Percentiles rank a stretch among this genome's conserved stretches.
phyloP scores from a whole-genome alignment of 1,284 basidiomycete genomes.

The Puccinia brachypodii region DNA sequence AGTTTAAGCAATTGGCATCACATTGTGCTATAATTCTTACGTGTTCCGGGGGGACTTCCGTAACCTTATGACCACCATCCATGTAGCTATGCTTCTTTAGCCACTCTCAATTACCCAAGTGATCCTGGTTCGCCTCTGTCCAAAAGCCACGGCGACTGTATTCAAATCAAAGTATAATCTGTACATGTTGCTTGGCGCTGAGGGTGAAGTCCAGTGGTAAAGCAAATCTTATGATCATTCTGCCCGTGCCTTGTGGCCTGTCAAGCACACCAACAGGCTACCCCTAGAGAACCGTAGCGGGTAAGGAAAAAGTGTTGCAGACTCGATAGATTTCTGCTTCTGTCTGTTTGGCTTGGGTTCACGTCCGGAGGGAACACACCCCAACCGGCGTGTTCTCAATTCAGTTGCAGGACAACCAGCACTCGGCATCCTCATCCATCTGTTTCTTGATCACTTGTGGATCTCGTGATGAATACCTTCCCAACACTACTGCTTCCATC shows the following conservation, averaged over 20 bases:
- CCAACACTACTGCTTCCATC: neutral
- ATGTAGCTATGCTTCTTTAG: neutral
- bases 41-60: neutral
- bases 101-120: neutral
- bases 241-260: too few species aligned
- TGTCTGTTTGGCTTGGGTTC: neutral
- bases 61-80: neutral
- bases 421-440: neutral
- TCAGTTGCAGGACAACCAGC: neutral
- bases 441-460: neutral
- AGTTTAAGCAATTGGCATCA: neutral
- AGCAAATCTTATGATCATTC: too few species aligned
- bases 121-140: neutral
- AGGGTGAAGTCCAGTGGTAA: neutral
- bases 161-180: neutral
- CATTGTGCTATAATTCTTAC: neutral
- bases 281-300: neutral
- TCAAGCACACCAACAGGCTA: too few species aligned
- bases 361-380: too few species aligned
- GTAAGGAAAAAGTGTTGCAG: neutral
- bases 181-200: neutral
- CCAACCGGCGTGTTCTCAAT: neutral
- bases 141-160: conserved; percentile 14
- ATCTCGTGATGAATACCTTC: conserved; percentile 17
- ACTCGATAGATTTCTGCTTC: too few species aligned